phyloP scores from a whole-genome alignment of 2,329 filamentous ascomycete genomes.

The Grosmannia penicillata region DNA sequence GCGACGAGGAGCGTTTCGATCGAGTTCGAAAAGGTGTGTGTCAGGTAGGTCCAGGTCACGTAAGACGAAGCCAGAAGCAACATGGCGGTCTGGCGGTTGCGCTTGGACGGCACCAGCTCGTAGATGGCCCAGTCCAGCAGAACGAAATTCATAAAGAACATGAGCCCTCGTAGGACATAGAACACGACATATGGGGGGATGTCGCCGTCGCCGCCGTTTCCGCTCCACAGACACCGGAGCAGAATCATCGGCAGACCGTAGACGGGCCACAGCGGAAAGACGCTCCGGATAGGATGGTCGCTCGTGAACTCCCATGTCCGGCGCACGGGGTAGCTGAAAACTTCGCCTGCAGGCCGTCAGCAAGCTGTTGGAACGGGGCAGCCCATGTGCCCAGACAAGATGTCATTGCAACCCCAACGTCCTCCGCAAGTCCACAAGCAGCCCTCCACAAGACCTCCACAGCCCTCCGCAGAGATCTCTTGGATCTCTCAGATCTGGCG shows the following conservation, averaged over 20 bases:
- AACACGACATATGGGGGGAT: slow-evolving; percentile 79
- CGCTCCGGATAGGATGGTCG: slow-evolving; percentile 76
- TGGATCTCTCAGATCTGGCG: no score
- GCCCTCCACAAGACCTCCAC: no score
- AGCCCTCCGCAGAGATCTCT: no score
- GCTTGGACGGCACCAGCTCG: slow-evolving; percentile 68
- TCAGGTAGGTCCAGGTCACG: slow-evolving; percentile 97
- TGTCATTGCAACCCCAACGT: no score
- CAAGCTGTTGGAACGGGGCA: not conserved
- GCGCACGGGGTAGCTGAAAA: slow-evolving; percentile 82
- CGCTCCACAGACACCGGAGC: slow-evolving; percentile 83
- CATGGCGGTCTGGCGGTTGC: slow-evolving; percentile 57
- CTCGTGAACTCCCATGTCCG: slow-evolving; percentile 94
- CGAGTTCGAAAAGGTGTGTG: slow-evolving; percentile 96
- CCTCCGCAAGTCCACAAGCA: no score
- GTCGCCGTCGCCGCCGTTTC: slow-evolving; percentile 59
- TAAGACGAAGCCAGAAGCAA: slow-evolving; percentile 88
- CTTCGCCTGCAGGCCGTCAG: slow-evolving; percentile 48
- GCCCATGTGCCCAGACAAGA: not conserved
- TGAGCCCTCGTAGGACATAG: slow-evolving; percentile 73
- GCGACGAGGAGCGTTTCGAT: slow-evolving; percentile 85
- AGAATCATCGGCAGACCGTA: slow-evolving; percentile 92
- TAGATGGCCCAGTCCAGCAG: slow-evolving; percentile 95
- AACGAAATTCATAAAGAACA: slow-evolving; percentile 93
- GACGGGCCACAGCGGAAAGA: slow-evolving; percentile 90